These are phyloP conservation scores for Phytophthora crassamura DNA, from an alignment of 352 stramenopile species.

Conservation along the genomic window DNA sequence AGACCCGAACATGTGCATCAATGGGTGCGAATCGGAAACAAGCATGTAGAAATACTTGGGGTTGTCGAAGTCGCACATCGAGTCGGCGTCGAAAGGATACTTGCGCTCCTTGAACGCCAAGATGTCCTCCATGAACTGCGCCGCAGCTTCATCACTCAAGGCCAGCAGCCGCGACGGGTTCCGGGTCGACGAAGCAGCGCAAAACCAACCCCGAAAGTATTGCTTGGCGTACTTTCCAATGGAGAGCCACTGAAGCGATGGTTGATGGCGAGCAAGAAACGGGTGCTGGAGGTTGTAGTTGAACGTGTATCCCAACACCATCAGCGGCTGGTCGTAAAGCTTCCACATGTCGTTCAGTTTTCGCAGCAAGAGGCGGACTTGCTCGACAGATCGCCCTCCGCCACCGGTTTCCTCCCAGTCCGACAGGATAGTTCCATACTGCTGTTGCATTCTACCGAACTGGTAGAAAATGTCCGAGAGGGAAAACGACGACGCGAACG, in stretches of 20 bases:
- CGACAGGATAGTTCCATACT: constrained; percentile 69
- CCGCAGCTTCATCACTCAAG: constrained; percentile 61
- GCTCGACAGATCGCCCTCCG: constrained; percentile 52
- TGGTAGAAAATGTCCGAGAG: constrained; percentile 80
- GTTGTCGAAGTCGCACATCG: constrained; percentile 80
- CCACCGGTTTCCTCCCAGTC: constrained; percentile 74
- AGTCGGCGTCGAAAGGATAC: constrained; percentile 77
- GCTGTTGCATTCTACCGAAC: constrained; percentile 81
- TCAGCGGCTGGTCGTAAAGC: constrained; percentile 76
- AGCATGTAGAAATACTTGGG: constrained; percentile 78
- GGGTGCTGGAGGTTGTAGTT: constrained; percentile 74
- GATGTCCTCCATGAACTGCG: constrained; percentile 78
- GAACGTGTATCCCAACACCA: constrained; percentile 76
- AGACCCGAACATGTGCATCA: constrained; percentile 81
- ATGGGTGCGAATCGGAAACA: constrained; percentile 74
- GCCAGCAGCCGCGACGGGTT: constrained; percentile 37
- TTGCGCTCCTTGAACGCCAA: constrained; percentile 80
- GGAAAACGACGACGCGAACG: constrained; percentile 47
- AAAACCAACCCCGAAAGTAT: constrained; percentile 81
- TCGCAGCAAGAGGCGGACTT: constrained; percentile 64
- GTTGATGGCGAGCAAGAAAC: constrained; percentile 54
- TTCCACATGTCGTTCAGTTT: constrained; percentile 77
- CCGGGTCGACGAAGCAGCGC: constrained; percentile 34
- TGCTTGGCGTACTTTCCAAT: constrained; percentile 82
- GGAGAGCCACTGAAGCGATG: constrained; percentile 72